A percentile compares a stretch with the other conserved stretches of the same genome.
phyloP scores from a whole-genome alignment of 2,329 filamentous ascomycete species.

The Didymella segeticola region DNA sequence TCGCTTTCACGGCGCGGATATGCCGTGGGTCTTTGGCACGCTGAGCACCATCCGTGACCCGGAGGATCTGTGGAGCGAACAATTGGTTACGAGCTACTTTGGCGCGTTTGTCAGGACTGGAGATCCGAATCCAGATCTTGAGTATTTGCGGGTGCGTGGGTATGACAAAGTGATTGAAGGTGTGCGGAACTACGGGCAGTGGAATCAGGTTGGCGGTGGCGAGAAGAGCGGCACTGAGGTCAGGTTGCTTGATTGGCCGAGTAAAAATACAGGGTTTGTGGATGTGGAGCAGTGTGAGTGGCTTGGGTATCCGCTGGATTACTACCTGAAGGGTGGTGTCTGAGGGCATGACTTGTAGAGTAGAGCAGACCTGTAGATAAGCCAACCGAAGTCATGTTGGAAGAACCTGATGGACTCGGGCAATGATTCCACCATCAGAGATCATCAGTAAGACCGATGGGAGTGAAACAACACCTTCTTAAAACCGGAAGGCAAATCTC shows the following conservation, averaged over 20 bases:
- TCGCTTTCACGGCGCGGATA: constrained; percentile 64
- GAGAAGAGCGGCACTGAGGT: constrained; percentile 45
- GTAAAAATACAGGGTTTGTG: constrained; percentile 52
- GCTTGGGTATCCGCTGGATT: constrained; percentile 43
- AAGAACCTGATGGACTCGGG: too few species aligned
- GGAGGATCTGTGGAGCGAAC: constrained; percentile 56
- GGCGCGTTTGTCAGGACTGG: constrained; percentile 58
- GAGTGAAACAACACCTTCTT: too few species aligned
- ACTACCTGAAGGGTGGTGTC: constrained; percentile 41
- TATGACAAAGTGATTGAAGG: constrained; percentile 54
- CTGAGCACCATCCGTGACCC: constrained; percentile 57
- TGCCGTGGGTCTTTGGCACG: constrained; percentile 61
- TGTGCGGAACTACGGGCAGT: constrained; percentile 48
- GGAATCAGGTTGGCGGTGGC: constrained; percentile 40
- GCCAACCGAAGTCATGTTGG: too few species aligned
- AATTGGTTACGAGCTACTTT: constrained; percentile 58
- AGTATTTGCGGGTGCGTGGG: constrained; percentile 56
- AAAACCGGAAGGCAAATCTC: too few species aligned
- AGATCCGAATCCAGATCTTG: constrained; percentile 58
- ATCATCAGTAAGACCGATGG: too few species aligned
- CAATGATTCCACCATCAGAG: too few species aligned
- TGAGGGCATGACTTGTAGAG: neutral
- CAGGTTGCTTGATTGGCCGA: constrained; percentile 57
- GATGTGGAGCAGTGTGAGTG: constrained; percentile 60
- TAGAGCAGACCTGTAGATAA: too few species aligned